Base-by-base conservation (phyloP, 208 protist species). In the Leishmania amazonensis region DNA sequence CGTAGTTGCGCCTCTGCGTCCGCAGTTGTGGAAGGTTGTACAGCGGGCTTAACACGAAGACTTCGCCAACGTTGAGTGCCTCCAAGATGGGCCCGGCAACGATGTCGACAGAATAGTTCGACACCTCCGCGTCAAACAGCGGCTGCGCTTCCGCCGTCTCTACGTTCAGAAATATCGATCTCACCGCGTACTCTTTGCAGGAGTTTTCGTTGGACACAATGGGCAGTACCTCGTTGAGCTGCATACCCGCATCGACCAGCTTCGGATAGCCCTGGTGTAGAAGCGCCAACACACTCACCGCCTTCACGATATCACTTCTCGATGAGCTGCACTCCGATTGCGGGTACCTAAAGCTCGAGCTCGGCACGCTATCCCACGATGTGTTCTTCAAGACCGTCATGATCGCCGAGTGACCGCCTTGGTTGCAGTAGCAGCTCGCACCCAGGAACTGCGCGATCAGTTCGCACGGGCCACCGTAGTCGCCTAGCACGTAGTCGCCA, bases 401-500 rank as follows among this genome's bases (percentile, higher is more conserved):
- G 31, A 74, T 35, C 38, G 71, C 11, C 0, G 73, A 53, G 68
- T 75, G 80, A 3, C 76, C 76, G 71, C 75, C 80, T 71, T 78
- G 62, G 67, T 87, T 95, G 83, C 90, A 95, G 38, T 73, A 5
- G 79, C 79, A 90, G 28, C 87, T 80, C 17, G 83, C 88, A 24
- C 87, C 90, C 42, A 87, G 54, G 15, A 19, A 9, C 24, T n/a
- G 49, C 1, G 80, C 81, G 35, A 62, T 31, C 19, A 60, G 28
- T 7, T 60, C 60, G 62, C 85, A 87, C 62, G n/a, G 40, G 45
- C 85, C 89, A 67, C 91, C 89, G 78, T 87, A 95, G 79, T 92
- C 86, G 58, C 90, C 91, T 21, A 92, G 35, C 13, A 95, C 73
- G 71, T 87, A 80, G 83, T 93, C 90, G 31, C 84, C 82, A 45